phyloP scores from a whole-genome alignment of 306 rosid species.

The Sophora flavescens region DNA sequence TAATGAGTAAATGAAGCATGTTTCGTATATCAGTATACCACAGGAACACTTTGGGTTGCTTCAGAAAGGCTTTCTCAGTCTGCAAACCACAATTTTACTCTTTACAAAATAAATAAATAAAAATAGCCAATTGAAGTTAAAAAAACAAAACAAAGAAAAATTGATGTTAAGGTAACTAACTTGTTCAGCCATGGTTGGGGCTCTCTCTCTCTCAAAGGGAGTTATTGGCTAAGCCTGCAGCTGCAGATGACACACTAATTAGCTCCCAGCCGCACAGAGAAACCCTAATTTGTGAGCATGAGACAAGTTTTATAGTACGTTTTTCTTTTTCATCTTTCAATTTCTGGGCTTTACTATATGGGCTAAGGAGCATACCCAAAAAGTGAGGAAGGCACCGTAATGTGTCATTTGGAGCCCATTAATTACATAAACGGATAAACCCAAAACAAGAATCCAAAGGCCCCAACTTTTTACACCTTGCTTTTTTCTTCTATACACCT shows the following conservation, averaged over 20 bases:
- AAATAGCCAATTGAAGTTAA: not conserved
- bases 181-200: constrained; percentile 70
- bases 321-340: not conserved
- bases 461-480: too few relatives aligned
- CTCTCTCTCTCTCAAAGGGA: constrained; percentile 26
- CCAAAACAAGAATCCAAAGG: too few relatives aligned
- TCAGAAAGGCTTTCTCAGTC: constrained; percentile 77
- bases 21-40: constrained; percentile 41
- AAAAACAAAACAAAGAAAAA: not conserved
- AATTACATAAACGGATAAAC: too few relatives aligned
- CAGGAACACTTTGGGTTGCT: constrained; percentile 72
- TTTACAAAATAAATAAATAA: not conserved
- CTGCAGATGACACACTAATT: not conserved
- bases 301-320: not conserved
- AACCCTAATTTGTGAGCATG: not conserved
- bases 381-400: not conserved
- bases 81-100: constrained; percentile 26
- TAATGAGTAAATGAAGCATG: not conserved
- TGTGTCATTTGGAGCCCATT: not conserved
- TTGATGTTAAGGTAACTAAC: constrained; percentile 23
- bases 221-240: not conserved
- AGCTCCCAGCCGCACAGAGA: not conserved
- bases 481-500: too few relatives aligned
- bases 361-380: not conserved
- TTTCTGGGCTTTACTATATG: not conserved